Conservation (phyloP, 768 basidiomycete species). For the Lactifluus subvellereus region DNA sequence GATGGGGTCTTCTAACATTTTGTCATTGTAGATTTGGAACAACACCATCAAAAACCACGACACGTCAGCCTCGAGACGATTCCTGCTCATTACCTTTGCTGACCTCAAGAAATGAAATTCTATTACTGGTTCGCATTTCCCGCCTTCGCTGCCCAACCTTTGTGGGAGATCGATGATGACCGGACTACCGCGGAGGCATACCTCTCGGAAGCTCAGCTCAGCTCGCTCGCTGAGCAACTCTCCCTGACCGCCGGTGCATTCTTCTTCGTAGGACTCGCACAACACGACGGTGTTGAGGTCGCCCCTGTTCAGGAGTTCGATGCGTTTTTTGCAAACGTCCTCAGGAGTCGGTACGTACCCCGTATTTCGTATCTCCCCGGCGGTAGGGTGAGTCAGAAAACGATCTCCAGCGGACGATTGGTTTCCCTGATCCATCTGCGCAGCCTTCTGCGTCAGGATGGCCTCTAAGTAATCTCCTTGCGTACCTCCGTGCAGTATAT, state of each 20-base stretch:
- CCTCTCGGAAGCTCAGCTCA: conserved; percentile 40
- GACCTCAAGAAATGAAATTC: conserved; percentile 97
- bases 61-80: conserved; percentile 57
- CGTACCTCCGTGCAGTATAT: conserved; percentile 64
- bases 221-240: conserved; percentile 40
- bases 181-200: conserved; percentile 48
- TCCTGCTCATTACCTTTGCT: conserved; percentile 88
- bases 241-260: conserved; percentile 42
- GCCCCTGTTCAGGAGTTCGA: conserved; percentile 53
- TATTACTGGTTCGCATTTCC: conserved; percentile 99
- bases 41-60: conserved; percentile 48
- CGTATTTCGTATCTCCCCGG: conserved; percentile 21
- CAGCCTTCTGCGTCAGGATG: conserved; percentile 55
- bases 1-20: neutral
- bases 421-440: conserved; percentile 71
- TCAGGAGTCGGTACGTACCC: conserved; percentile 37
- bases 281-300: conserved; percentile 35
- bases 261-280: conserved; percentile 49
- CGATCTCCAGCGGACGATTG: conserved; percentile 28
- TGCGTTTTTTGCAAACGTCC: conserved; percentile 31
- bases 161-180: conserved; percentile 76
- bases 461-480: conserved; percentile 89
- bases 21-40: conserved; percentile 57
- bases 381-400: neutral
- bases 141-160: conserved; percentile 81